Base-by-base conservation (phyloP, 2,329 filamentous ascomycete genomes). In the Arthrobotrys sinensis region DNA sequence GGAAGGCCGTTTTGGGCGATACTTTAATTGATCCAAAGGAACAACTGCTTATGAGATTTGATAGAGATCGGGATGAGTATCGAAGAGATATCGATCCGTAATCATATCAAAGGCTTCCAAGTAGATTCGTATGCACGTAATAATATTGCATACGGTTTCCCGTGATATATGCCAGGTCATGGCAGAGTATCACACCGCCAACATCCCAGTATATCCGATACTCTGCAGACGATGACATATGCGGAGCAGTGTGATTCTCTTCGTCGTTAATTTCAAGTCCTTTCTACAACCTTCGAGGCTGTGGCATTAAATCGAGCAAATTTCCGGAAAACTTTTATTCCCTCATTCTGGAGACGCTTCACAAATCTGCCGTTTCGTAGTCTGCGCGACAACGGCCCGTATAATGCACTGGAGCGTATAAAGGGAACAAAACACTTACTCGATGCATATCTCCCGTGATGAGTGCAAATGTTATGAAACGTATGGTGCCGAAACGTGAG, bases 401-500 rank as follows among this genome's bases (percentile, higher is more conserved):
- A 52, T n/a, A 32, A 52, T 52, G 36, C 36, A 63, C 46, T 12
- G 57, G 8, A 4, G 24, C 24, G 24, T 28, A 28, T 28, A 28
- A 46, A 63, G 55, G 36, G 34, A 21, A 34, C 19, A 32, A 60
- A 60, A 60, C 52, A n/a, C n/a, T 12, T 62, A 43, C 21, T n/a
- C 8, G 16, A 63, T 45, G 24, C 24, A 28, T 28, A 28, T 32
- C n/a, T 38, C 36, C 36, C 36, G 36, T 38, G n/a, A 52, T 70
- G 24, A 50, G 34, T 24, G 32, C 50, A 45, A 32, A 12, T 48
- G 43, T 16, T 45, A 28, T 32, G 16, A 48, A 32, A 16, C 38
- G n/a, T 16, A 16, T 19, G 14, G 52, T 8, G 36, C 45, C 45
- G 43, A 38, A 55, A 72, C 53, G 64, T 72, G 60, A 63, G 68